Evolutionary conservation across 2,329 filamentous ascomycete species (phyloP).

Genomic region (Fusarium multiceps): DNA sequence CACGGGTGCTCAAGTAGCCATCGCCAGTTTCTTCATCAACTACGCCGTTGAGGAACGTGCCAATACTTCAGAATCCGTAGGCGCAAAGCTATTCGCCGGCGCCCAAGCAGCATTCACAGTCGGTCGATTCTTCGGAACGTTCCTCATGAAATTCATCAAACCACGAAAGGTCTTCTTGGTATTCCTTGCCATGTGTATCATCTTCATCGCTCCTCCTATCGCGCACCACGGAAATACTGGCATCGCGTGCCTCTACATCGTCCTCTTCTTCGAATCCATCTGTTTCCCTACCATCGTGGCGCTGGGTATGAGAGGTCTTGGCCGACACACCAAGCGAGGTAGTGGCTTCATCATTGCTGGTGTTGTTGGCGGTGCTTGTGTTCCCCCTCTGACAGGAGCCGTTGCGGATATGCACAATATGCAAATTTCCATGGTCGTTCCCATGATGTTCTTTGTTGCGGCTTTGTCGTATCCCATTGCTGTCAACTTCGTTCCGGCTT

Average conservation of each 20-base stretch:
- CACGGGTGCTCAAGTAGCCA: conserved; percentile 75
- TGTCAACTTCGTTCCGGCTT: conserved; percentile 75
- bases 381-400: conserved; percentile 77
- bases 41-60: conserved; percentile 72
- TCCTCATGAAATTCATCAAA: conserved; percentile 73
- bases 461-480: conserved; percentile 67
- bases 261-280: conserved; percentile 83
- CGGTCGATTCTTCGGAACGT: conserved; percentile 75
- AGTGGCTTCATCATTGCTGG: conserved; percentile 76
- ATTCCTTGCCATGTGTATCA: conserved; percentile 72
- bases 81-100: conserved; percentile 76
- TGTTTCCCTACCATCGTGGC: conserved; percentile 86
- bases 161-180: conserved; percentile 75
- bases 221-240: conserved; percentile 59
- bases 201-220: conserved; percentile 68
- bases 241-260: conserved; percentile 72
- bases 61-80: conserved; percentile 61
- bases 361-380: conserved; percentile 77
- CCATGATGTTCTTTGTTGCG: conserved; percentile 67
- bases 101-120: conserved; percentile 79
- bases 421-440: conserved; percentile 73
- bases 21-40: conserved; percentile 78
- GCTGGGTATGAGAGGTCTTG: conserved; percentile 78
- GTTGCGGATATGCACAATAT: conserved; percentile 73
- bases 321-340: conserved; percentile 80